Evolutionary conservation across 768 basidiomycete species (phyloP), one percentile per base, ranked within the genome.

Genomic region (Leccinellum rugosiceps): DNA sequence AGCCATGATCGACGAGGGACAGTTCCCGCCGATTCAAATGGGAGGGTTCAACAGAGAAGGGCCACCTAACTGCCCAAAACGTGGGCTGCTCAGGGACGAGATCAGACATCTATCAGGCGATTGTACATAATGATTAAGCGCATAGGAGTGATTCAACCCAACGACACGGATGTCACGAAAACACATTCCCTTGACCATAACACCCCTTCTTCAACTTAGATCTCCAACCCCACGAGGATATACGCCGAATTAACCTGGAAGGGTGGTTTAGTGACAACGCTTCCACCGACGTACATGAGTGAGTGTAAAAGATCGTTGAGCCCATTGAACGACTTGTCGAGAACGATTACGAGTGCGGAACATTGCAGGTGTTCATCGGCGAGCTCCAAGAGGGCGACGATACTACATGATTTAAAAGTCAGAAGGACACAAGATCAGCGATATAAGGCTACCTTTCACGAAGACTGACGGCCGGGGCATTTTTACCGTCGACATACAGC

Each of bases 251-350:
- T 83, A 56, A 87, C 83, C 65, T 84, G 78, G 78, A 89, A 90
- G 25, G 83, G 84, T 54, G 90, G 88, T 68, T 84, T 87, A 53
- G 91, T 90, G 52, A 95, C 86, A 53, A 95, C 87, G 50, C 81
- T 83, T 55, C 90, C 93, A 60, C 92, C 92, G 52, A 94, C 90
- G 73, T 95, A 95, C 90, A 95, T 91, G 60, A 95, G 80, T 50
- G 93, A 88, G 68, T 95, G 94, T 35, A 95, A 77, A 56, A 94
- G 77, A 65, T 85, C 83, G 63, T 87, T 82, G 54, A 94, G 79
- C 54, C 80, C 82, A 17, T 84, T 81, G 43, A 85, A 88, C 0
- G 85, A 79, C 63, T 87, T 83, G 71, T 92, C 89, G 55, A 95
- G 77, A 35, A 81, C 87, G 62, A 95, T 92, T 58, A 94, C 81